phyloP scores from a whole-genome alignment of 1,139 yeast species.

The Diutina neorugosa region DNA sequence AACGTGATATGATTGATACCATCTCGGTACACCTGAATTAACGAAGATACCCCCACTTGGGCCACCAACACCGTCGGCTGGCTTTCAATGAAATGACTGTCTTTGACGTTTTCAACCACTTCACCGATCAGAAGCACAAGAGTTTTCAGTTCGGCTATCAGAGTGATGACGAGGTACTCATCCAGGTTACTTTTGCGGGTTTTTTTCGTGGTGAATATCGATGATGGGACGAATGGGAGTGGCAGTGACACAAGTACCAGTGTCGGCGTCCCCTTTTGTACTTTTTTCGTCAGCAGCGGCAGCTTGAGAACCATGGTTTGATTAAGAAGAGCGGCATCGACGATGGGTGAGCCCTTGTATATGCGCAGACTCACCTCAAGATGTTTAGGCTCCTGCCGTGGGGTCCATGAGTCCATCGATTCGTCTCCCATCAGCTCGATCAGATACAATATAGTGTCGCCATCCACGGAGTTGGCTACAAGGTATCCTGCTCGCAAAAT shows the following conservation, averaged over 20 bases:
- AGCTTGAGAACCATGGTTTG: constrained; percentile 18
- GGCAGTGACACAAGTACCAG: constrained; percentile 59
- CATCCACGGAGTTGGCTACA: constrained; percentile 51
- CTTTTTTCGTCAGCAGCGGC: constrained; percentile 24
- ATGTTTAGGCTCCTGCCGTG: constrained; percentile 30
- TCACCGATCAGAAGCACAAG: constrained; percentile 70
- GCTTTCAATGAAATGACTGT: constrained; percentile 44
- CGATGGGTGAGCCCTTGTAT: constrained; percentile 45
- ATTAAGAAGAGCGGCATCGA: constrained; percentile 33
- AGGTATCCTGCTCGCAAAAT: constrained; percentile 69
- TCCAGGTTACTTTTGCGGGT: constrained; percentile 36
- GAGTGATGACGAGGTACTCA: constrained; percentile 51
- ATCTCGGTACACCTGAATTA: constrained; percentile 61
- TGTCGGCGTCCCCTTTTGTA: constrained; percentile 52
- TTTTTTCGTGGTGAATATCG: constrained; percentile 49
- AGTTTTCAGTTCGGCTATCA: constrained; percentile 30
- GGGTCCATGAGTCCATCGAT: constrained; percentile 15
- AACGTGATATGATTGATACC: constrained; percentile 60
- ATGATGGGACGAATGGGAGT: constrained; percentile 49
- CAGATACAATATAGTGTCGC: constrained; percentile 59
- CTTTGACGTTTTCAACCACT: constrained; percentile 63
- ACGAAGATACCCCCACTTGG: constrained; percentile 51
- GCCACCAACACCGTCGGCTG: constrained; percentile 59
- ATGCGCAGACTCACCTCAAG: constrained; percentile 45
- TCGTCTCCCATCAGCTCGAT: constrained; percentile 63